A percentile compares a stretch with the other conserved stretches of the same genome.
Conservation (phyloP, 2,329 filamentous ascomycete species). For the Leptographium wingfieldii region DNA sequence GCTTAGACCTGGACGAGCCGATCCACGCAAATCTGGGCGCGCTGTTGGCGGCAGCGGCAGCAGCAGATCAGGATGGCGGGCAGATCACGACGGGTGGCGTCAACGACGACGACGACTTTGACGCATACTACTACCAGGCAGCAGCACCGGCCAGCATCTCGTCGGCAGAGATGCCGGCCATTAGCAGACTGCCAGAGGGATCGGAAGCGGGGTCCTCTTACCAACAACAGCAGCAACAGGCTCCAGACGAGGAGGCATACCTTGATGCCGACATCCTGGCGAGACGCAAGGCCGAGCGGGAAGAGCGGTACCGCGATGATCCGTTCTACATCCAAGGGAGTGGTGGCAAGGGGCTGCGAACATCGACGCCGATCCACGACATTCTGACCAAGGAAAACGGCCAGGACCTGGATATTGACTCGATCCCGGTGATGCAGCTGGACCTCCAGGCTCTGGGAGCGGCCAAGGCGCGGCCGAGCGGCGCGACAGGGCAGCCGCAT, state of each 20-base stretch:
- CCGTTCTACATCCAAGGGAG: constrained; percentile 71
- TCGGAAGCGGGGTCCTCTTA: constrained; percentile 1
- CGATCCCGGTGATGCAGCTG: constrained; percentile 91
- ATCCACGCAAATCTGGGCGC: constrained; percentile 64
- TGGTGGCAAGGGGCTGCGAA: constrained; percentile 35
- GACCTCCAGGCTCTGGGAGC: constrained; percentile 48
- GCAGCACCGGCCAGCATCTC: constrained; percentile 37
- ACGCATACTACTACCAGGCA: constrained; percentile 49
- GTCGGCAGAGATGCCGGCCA: constrained; percentile 42
- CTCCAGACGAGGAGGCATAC: constrained; percentile 47
- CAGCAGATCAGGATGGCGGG: constrained; percentile 31
- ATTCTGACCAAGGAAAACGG: constrained; percentile 62
- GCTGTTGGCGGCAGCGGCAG: constrained; percentile 50
- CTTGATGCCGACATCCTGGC: constrained; percentile 63
- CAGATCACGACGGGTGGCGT: constrained; percentile 25
- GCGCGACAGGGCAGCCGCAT: not conserved
- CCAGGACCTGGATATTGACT: constrained; percentile 76
- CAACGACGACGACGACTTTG: constrained; percentile 36
- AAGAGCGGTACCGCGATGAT: constrained; percentile 78
- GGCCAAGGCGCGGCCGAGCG: constrained; percentile 17
- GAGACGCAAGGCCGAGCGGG: constrained; percentile 60
- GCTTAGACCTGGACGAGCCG: constrained; percentile 65
- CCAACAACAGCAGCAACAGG: constrained; percentile 29
- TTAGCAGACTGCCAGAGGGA: constrained; percentile 35
- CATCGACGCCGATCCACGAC: constrained; percentile 66